Evolutionary conservation across 202 grass and related monocot genomes (phyloP), one percentile per base, ranked within the genome.

Genomic region (Hordeum pubiflorum): DNA sequence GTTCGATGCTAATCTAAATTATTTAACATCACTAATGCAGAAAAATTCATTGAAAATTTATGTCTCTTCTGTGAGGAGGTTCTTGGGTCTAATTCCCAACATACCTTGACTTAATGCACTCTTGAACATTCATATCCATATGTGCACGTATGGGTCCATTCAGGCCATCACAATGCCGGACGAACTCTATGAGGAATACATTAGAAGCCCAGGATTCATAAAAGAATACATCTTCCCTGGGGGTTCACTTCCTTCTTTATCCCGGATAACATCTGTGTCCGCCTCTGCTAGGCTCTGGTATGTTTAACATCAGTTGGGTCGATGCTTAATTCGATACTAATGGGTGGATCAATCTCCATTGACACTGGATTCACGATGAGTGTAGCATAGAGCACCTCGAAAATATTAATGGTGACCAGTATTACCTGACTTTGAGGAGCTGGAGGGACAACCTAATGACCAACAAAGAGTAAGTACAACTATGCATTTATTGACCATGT

Each of bases 211-310:
- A 7, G 89, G 86, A 64, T 97, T 97, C 70, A 93, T 93, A 40
- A 93, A 89, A 73, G 89, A 97, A 48, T 97, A 97, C 75, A 91
- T 97, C 58, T 97, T 97, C 14, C 91, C 89, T 1, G 94, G 91
- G 26, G 94, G 85, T 11, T 89, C 91, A 48, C 67, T 97, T 33
- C 93, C 89, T 76, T 97, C 91, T n/a, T 50, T 97, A 69, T 85
- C 76, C 48, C 81, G 91, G 29, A 89, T 97, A 65, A 97, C 87
- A 11, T 91, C 84, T 20, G 84, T 97, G 89, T 85, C 89, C 4
- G 12, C 82, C 1, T 36, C 86, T 18, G 93, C 93, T 43, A 91
- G 79, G 82, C 72, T 97, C 48, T 88, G 93, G 93, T 93, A 86
- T 63, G 41, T 44, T 44, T 44, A 5, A 44, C 26, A 2, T 17